Base-by-base conservation (phyloP, 164 flowering plant genomes). In the Vitis cinerea region DNA sequence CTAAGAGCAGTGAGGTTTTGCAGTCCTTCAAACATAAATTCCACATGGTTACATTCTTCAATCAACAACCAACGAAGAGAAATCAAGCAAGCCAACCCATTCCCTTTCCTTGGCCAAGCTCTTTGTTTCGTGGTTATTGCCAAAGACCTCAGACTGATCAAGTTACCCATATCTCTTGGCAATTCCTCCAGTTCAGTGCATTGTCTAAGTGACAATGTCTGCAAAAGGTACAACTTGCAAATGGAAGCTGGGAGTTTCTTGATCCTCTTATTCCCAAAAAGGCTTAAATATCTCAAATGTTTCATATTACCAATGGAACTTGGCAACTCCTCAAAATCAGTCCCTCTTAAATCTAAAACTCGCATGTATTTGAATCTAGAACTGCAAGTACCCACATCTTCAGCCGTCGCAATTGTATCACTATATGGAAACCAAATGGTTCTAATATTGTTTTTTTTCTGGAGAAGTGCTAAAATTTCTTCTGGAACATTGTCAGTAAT, bases 271-370 rank as follows among this genome's bases (percentile, higher is more conserved):
- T 50, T 61, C 2, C 12, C 1, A 27, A 30, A 27, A 3, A 74
- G 64, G 17, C 57, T 54, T 4, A 79, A 71, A 48, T 66, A 72
- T 17, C 75, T 72, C 49, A 79, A 59, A 57, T 66, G 71, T 54
- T 69, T 75, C 66, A 79, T 17, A 9, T 19, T 30, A 14, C 74
- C 64, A 23, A 79, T 23, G 9, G 76, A 75, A 5, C 27, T 44
- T 50, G 82, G 72, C 47, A 79, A 1, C 16, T 29, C 55, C 4
- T 51, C 10, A 1, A 60, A 1, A 1, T 16, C 8, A 3, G 48
- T 10, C 1, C 3, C 10, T 1, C 23, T 15, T 52, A 75, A 59
- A 27, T 61, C 71, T 44, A 79, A 52, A 1, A 51, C 10, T 2
- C 78, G 44, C 10, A 75, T 30, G n/a, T 2, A 6, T 53, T 48